A percentile compares a stretch with the other conserved stretches of the same genome.
phyloP scores from a whole-genome alignment of 768 basidiomycete genomes.

The Mycena rosella region DNA sequence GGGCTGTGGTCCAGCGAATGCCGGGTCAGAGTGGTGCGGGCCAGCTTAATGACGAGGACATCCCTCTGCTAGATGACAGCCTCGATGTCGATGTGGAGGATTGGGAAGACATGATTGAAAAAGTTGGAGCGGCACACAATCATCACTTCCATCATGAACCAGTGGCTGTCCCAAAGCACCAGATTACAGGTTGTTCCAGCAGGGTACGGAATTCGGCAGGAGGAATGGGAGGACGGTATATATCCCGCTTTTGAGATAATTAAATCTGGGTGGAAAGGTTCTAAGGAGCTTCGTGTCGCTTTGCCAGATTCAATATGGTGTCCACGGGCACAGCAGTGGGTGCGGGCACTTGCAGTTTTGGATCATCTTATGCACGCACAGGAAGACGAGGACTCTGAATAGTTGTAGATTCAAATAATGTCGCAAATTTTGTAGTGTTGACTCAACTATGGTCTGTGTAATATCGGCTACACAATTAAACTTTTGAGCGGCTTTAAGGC shows the following conservation, averaged over 20 bases:
- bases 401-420: no score
- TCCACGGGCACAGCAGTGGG: neutral
- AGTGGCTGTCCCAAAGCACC: neutral
- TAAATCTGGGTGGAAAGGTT: neutral
- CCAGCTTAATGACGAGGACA: constrained; percentile 1
- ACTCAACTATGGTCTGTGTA: no score
- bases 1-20: neutral
- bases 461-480: no score
- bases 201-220: neutral
- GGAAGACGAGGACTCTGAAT: no score
- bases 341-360: neutral
- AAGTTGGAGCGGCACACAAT: neutral
- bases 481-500: no score
- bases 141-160: constrained; percentile 2
- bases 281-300: neutral
- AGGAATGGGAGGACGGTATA: neutral
- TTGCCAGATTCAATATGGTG: neutral
- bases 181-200: neutral
- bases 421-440: no score
- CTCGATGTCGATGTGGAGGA: neutral
- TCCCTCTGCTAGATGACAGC: no score
- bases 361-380: no score
- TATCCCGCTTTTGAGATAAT: neutral
- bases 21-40: neutral
- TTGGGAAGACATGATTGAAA: neutral